Percentiles rank a stretch among this genome's conserved stretches.
These are phyloP conservation scores for Aspergillus awamori DNA, from an alignment of 2,329 filamentous ascomycete genomes.

Conservation along the genomic window DNA sequence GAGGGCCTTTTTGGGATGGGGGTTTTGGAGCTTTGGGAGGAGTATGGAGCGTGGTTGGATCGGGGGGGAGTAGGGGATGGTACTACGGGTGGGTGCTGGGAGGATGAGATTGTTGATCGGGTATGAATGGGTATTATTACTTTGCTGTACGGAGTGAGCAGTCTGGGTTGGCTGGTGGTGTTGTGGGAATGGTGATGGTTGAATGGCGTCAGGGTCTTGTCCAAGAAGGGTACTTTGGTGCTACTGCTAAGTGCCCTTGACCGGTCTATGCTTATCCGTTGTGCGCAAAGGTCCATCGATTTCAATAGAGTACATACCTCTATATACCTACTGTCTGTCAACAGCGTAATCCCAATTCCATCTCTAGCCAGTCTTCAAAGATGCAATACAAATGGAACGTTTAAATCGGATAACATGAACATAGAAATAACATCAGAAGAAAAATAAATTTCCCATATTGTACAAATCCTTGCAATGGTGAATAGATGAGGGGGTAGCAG, in stretches of 20 bases:
- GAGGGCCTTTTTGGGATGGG: conserved; percentile 62
- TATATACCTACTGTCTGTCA: conserved; percentile 13
- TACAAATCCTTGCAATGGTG: conserved; percentile 40
- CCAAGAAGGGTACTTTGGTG: neutral
- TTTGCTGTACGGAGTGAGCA: too few relatives aligned
- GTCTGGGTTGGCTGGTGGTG: too few relatives aligned
- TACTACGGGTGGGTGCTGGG: conserved; percentile 23
- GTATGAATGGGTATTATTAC: conserved; percentile 7
- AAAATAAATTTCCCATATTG: conserved; percentile 43
- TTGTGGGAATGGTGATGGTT: neutral
- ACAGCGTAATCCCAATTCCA: conserved; percentile 13
- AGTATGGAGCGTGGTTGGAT: conserved; percentile 64
- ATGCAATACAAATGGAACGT: conserved; percentile 16
- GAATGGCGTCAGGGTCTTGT: neutral
- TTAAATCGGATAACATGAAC: conserved; percentile 21
- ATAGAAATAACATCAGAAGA: conserved; percentile 36
- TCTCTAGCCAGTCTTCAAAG: conserved; percentile 8
- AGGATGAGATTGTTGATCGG: conserved; percentile 32
- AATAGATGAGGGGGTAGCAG: conserved; percentile 31
- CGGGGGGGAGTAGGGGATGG: conserved; percentile 13
- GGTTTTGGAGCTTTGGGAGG: conserved; percentile 72
- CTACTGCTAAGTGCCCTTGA: too few relatives aligned
- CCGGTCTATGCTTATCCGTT: neutral
- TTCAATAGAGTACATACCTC: conserved; percentile 22
- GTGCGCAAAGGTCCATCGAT: conserved; percentile 20